A percentile compares a stretch with the other conserved stretches of the same genome.
Evolutionary conservation across 805 yeast species (phyloP).

Genomic region (Soucietia sequanensis): DNA sequence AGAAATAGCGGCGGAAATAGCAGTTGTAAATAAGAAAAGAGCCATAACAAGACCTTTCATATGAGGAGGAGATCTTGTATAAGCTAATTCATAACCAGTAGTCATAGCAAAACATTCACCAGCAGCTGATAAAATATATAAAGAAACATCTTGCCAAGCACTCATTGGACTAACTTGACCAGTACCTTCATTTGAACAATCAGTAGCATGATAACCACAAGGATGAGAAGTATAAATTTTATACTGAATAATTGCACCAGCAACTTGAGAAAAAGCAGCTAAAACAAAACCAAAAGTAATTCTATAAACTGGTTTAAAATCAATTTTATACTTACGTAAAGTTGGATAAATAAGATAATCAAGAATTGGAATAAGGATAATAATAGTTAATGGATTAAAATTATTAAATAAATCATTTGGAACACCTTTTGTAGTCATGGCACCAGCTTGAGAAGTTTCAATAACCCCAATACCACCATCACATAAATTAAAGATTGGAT

Average conservation of each 20-base stretch:
- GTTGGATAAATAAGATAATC: slow-evolving; percentile 49
- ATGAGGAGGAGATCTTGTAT: slow-evolving; percentile 48
- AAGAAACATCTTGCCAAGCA: slow-evolving; percentile 25
- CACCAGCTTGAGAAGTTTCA: slow-evolving; percentile 54
- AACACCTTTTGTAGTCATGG: slow-evolving; percentile 51
- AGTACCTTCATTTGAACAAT: slow-evolving; percentile 30
- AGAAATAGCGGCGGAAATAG: slow-evolving; percentile 48
- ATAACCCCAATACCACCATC: slow-evolving; percentile 50
- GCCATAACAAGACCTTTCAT: slow-evolving; percentile 54
- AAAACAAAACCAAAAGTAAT: slow-evolving; percentile 48
- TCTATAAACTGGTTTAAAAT: slow-evolving; percentile 43
- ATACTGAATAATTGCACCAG: slow-evolving; percentile 51
- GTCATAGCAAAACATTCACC: slow-evolving; percentile 54
- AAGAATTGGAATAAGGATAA: slow-evolving; percentile 50
- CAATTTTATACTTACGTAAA: slow-evolving; percentile 40
- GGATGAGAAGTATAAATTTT: slow-evolving; percentile 49
- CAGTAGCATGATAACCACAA: slow-evolving; percentile 48
- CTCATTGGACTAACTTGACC: slow-evolving; percentile 24
- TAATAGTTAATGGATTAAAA: slow-evolving; percentile 55
- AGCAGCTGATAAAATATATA: slow-evolving; percentile 44
- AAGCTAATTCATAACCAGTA: slow-evolving; percentile 55
- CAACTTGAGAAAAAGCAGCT: slow-evolving; percentile 46
- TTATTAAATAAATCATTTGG: slow-evolving; percentile 57
- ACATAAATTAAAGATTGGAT: slow-evolving; percentile 34
- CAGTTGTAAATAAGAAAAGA: slow-evolving; percentile 40